These are phyloP conservation scores for Ceratobasidium sp. DNA, from an alignment of 1,284 basidiomycete species.

Conservation along the genomic window DNA sequence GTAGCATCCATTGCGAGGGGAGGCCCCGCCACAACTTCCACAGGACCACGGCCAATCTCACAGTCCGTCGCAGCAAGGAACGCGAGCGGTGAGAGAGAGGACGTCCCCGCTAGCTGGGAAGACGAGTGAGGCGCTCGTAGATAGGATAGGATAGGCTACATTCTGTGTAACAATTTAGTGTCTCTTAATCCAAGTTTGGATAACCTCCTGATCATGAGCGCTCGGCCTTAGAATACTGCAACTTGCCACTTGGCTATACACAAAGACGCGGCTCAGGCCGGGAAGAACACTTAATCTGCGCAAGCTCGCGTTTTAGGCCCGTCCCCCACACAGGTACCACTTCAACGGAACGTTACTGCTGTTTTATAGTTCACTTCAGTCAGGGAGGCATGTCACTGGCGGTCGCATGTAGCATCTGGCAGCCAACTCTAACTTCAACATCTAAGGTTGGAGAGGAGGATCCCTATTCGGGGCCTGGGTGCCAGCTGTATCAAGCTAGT, in stretches of 20 bases:
- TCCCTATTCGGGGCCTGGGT: slow-evolving; percentile 6
- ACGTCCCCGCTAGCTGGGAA: slow-evolving; percentile 40
- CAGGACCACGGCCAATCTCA: neutral
- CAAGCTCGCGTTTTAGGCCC: slow-evolving; percentile 14
- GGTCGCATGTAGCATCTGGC: neutral
- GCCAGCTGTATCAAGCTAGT: slow-evolving; percentile 24
- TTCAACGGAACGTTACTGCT: neutral
- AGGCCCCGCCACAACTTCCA: neutral
- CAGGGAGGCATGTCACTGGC: neutral
- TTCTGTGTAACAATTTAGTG: neutral
- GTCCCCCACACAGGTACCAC: slow-evolving; percentile 11
- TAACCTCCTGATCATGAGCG: neutral
- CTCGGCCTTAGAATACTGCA: neutral
- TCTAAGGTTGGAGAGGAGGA: neutral
- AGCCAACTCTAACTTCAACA: slow-evolving; percentile 5
- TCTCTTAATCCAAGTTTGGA: slow-evolving; percentile 7
- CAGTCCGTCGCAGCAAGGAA: neutral
- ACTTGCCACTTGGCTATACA: neutral
- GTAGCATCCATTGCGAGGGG: slow-evolving; percentile 13
- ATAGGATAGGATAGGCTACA: neutral
- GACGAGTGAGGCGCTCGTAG: slow-evolving; percentile 25
- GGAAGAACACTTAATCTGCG: slow-evolving; percentile 30
- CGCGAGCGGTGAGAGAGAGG: neutral
- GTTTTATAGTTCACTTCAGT: neutral
- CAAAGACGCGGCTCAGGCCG: neutral